These are phyloP conservation scores for Lupinus albus DNA, from an alignment of 306 rosid species.

Conservation along the genomic window DNA sequence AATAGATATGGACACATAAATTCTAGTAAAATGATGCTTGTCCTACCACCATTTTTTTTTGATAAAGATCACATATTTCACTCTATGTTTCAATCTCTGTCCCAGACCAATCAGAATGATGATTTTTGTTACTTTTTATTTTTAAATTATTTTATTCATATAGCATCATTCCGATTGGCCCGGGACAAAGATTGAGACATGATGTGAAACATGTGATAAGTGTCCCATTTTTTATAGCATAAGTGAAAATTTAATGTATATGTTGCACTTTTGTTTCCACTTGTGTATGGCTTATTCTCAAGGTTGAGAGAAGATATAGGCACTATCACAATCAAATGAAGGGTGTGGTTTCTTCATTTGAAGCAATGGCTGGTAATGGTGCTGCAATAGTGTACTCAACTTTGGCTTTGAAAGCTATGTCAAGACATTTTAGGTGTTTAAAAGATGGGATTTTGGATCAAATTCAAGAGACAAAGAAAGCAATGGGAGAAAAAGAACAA, in stretches of 20 bases:
- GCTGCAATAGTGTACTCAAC: constrained; percentile 79
- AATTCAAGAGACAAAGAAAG: constrained; percentile 65
- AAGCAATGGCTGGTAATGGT: constrained; percentile 73
- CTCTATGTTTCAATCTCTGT: too few species aligned
- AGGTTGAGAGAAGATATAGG: constrained; percentile 92
- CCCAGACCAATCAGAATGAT: too few species aligned
- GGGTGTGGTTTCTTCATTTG: constrained; percentile 73
- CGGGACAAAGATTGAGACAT: too few species aligned
- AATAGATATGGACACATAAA: neutral
- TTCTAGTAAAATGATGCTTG: neutral
- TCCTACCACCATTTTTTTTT: neutral
- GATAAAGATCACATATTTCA: too few species aligned
- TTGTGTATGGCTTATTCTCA: constrained; percentile 2
- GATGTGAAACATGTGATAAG: too few species aligned
- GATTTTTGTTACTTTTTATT: too few species aligned
- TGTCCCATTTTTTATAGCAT: neutral
- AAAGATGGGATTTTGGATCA: constrained; percentile 76
- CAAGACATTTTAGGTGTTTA: constrained; percentile 72
- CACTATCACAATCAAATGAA: constrained; percentile 89
- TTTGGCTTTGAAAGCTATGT: constrained; percentile 81
- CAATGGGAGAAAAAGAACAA: constrained; percentile 85
- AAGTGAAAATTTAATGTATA: neutral
- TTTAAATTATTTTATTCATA: too few species aligned
- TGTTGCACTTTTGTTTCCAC: neutral
- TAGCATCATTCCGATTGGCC: too few species aligned